Base-by-base conservation (phyloP, 2,329 filamentous ascomycete species). In the Aaosphaeria arxii region DNA sequence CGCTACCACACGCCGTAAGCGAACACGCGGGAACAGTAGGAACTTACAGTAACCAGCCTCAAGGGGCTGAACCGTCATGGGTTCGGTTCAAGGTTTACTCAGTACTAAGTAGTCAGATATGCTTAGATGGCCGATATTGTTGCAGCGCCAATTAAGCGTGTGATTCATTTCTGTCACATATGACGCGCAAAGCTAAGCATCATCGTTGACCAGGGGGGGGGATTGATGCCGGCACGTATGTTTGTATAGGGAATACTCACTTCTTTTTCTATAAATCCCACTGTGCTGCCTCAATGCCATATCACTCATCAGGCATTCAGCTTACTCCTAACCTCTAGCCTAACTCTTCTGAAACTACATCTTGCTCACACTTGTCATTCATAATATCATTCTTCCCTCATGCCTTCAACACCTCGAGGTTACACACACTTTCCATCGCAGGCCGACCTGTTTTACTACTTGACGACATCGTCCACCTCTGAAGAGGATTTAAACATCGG, bases 401-500 rank as follows among this genome's bases (percentile, higher is more conserved):
- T 70, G 66, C 56, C 65, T 53, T 66, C 64, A 44, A 58, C 64
- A 35, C 58, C 63, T 52, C 60, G 58, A 55, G 63, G 57, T 46
- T 66, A 64, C 44, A 60, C 63, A 17, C 54, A 64, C 11, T 66
- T 69, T 44, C 67, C 64, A 33, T 66, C 62, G 32, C 58, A 64
- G 32, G 66, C 62, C 47, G 66, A 69, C 40, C 59, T 70, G 29
- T 70, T 69, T 48, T 69, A 70, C 43, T 63, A 62, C 38, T 69
- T 64, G 45, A 69, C 66, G 30, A 67, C 64, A 46, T 59, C 62
- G 2, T 67, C 63, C 9, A 63, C 63, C 11, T 66, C 64, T 3
- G 55, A 65, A 43, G 64, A 67, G 44, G 61, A 67, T 32, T 53
- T 70, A 32, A 59, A 64, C 38, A 51, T 68, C 7, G 61, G 58